A percentile compares a stretch with the other conserved stretches of the same genome.
These are phyloP conservation scores for Phytopythium litorale DNA, from an alignment of 352 stramenopile species.

Conservation along the genomic window DNA sequence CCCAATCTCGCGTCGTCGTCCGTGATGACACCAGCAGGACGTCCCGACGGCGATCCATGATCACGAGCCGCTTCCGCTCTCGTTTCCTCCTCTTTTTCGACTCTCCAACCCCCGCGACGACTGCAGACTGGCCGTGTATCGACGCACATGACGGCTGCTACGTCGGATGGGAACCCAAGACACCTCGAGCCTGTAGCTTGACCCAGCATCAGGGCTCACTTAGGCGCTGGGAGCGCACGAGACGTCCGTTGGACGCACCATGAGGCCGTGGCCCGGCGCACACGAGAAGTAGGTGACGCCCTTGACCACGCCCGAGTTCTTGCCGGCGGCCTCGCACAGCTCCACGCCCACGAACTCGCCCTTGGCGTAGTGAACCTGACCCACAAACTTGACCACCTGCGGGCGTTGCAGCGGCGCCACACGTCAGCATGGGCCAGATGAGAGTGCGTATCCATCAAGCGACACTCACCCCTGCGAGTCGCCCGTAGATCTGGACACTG, in stretches of 20 bases:
- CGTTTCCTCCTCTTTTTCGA: background rate
- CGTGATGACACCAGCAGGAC: conserved; percentile 3
- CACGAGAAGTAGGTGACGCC: conserved; percentile 66
- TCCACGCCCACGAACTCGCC: conserved; percentile 63
- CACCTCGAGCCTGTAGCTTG: background rate
- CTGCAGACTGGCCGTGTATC: background rate
- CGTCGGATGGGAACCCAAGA: background rate
- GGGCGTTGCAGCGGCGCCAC: background rate
- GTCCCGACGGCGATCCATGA: background rate
- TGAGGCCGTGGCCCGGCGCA: conserved; percentile 47
- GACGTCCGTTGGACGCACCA: conserved; percentile 58
- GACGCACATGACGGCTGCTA: background rate
- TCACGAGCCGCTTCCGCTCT: background rate
- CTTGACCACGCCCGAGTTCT: conserved; percentile 74
- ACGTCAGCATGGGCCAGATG: background rate
- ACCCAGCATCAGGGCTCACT: background rate
- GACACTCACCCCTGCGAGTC: conserved; percentile 30
- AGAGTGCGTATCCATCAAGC: too few relatives aligned
- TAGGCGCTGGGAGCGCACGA: conserved; percentile 5
- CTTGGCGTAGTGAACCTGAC: conserved; percentile 67
- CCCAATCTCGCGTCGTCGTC: background rate
- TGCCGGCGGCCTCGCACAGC: conserved; percentile 51
- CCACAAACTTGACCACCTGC: conserved; percentile 58
- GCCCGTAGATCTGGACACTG: conserved; percentile 36
- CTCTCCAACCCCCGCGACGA: too few relatives aligned